These are phyloP conservation scores for Fusarium sp. DNA, from an alignment of 2,329 filamentous ascomycete species.

Conservation along the genomic window DNA sequence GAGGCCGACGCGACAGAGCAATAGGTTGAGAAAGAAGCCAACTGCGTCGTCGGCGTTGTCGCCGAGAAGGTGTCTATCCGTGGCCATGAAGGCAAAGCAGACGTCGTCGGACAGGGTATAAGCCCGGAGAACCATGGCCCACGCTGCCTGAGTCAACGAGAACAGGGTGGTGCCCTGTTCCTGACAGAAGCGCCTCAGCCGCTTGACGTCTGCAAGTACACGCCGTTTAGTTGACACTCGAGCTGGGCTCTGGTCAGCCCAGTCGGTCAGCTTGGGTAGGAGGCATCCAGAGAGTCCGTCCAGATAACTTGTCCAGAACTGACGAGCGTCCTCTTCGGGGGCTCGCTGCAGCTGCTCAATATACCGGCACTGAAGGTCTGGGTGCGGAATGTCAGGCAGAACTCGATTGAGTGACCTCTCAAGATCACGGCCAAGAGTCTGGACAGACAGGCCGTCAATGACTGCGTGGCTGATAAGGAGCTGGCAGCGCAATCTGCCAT, in stretches of 20 bases:
- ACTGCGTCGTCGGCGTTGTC: constrained; percentile 8
- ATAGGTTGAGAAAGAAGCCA: constrained; percentile 13
- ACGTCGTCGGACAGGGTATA: constrained; percentile 6
- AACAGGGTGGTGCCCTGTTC: constrained; percentile 8
- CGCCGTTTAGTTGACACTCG: background rate
- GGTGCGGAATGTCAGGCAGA: background rate
- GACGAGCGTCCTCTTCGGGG: background rate
- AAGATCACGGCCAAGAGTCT: background rate
- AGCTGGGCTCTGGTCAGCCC: background rate
- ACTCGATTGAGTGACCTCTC: background rate
- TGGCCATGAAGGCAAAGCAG: constrained; percentile 15
- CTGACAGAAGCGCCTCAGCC: constrained; percentile 4
- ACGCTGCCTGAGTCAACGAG: constrained; percentile 2
- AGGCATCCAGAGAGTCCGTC: constrained; percentile 1
- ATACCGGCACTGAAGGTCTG: background rate
- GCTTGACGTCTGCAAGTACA: background rate
- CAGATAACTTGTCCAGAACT: background rate
- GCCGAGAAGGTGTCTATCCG: constrained; percentile 13
- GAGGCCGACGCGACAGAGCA: constrained; percentile 2
- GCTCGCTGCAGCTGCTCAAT: background rate
- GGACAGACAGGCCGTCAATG: constrained; percentile 3
- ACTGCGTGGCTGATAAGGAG: constrained; percentile 16
- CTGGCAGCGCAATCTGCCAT: constrained; percentile 11
- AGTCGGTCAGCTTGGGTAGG: constrained; percentile 1
- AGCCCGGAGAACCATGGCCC: constrained; percentile 5